Evolutionary conservation across 2,329 filamentous ascomycete genomes (phyloP), one percentile per base, ranked within the genome.

Genomic region (Neofusicoccum laricinum): DNA sequence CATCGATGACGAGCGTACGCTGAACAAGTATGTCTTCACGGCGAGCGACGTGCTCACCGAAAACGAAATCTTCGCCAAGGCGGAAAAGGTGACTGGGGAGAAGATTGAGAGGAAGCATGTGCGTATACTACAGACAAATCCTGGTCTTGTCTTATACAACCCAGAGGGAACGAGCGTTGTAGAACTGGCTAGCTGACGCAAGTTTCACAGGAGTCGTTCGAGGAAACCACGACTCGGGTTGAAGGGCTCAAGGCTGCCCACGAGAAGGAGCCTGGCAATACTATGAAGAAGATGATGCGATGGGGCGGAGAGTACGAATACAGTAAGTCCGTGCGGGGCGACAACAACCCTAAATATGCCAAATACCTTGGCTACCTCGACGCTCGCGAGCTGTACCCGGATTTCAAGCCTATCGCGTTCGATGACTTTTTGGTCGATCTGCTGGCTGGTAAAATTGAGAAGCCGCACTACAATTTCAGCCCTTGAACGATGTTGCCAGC

Each of bases 291-390:
- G 38, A 8, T 46, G 6, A 21, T n/a, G 55, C 55, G 25, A 32
- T 21, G 10, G 3, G 15, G 8, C 2, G 25, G n/a, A 12, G 55
- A 59, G 14, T 46, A 59, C n/a, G n/a, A 21, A 3, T 34, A 36
- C 30, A 59, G 21, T 10, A 45, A 77, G 77, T 79, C 77, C 15
- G 69, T 86, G 21, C 77, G 84, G 1, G 81, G 79, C 1, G 85
- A 88, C 67, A 86, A 86, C 70, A 81, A 76, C 10, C 82, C 80
- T 0, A 80, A 84, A 63, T 77, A 80, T 66, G 85, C 85, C 11
- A 75, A 78, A 57, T 86, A 86, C 66, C 74, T 87, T 4, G 84
- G 84, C 1, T 86, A 86, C 69, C 65, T 86, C 17, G 75, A 79
- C 62, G 78, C 75, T 36, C 81, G 80, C 67, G 81, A 86, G 17